Evolutionary conservation across 2,329 filamentous ascomycete genomes (phyloP).

Genomic region (Apiospora rasikravindrae): DNA sequence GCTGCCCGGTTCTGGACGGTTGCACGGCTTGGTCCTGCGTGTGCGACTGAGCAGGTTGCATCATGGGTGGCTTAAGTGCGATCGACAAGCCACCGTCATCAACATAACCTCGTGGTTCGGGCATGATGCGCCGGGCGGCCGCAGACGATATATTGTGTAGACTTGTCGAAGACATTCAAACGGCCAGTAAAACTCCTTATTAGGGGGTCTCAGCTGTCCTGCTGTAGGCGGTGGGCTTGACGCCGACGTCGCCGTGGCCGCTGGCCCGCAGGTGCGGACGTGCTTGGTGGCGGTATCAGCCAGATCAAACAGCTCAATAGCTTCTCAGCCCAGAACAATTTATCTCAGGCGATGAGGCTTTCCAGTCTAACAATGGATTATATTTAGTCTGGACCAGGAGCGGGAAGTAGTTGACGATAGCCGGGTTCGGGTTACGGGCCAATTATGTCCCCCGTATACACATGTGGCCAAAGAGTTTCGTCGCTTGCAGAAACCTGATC

Average conservation of each 20-base stretch:
- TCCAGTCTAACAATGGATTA: neutral
- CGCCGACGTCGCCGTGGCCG: neutral
- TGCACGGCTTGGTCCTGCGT: neutral
- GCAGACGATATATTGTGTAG: neutral
- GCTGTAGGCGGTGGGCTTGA: neutral
- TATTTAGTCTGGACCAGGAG: neutral
- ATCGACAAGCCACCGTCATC: conserved; percentile 2
- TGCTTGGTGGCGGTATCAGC: neutral
- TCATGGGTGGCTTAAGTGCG: neutral
- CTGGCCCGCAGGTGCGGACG: neutral
- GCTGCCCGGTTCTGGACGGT: neutral
- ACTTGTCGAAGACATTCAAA: conserved; percentile 7
- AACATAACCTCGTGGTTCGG: neutral
- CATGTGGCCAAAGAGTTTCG: fast-evolving
- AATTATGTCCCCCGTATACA: neutral
- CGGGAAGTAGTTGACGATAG: neutral
- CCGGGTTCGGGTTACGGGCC: neutral
- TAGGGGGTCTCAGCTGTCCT: neutral
- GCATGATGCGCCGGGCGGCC: neutral
- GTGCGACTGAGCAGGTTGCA: neutral
- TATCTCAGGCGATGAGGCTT: conserved; percentile 3
- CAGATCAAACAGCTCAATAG: neutral
- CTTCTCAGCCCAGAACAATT: neutral
- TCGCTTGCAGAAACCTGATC: neutral
- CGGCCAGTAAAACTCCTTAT: conserved; percentile 14